Evolutionary conservation across 139 green algal genomes (phyloP).

Genomic region (Auxenochlorella pyrenoidosa): DNA sequence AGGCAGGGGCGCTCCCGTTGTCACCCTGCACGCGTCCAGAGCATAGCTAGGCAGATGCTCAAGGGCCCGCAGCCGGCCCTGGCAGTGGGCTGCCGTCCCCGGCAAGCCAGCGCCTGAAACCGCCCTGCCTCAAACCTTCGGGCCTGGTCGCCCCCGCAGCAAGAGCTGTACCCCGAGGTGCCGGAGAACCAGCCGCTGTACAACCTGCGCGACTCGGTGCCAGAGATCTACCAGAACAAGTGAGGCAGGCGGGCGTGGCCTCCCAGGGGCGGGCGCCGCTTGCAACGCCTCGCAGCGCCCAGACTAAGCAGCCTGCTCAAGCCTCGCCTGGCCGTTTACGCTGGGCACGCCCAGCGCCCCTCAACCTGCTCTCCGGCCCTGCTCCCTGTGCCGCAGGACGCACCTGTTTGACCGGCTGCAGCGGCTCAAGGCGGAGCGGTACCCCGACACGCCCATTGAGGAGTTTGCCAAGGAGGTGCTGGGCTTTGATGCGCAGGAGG

Average conservation of each 20-base stretch:
- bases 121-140: no score
- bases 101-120: not conserved
- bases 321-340: no score
- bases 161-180: constrained; percentile 36
- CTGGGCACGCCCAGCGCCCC: no score
- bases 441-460: constrained; percentile 19
- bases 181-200: constrained; percentile 58
- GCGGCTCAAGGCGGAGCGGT: constrained; percentile 5
- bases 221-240: constrained; percentile 40
- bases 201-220: constrained; percentile 44
- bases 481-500: not conserved
- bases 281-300: no score
- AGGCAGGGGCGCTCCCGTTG: no score
- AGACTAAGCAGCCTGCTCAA: no score
- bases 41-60: not conserved
- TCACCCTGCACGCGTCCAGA: no score
- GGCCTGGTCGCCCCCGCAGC: not conserved
- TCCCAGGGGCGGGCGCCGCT: no score
- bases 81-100: no score
- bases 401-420: constrained; percentile 8
- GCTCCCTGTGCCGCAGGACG: not conserved
- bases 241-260: not conserved
- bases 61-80: not conserved
- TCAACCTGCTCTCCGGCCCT: no score
- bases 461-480: not conserved